Base-by-base conservation (phyloP, 768 basidiomycete species). In the Gautieria morchelliformis region DNA sequence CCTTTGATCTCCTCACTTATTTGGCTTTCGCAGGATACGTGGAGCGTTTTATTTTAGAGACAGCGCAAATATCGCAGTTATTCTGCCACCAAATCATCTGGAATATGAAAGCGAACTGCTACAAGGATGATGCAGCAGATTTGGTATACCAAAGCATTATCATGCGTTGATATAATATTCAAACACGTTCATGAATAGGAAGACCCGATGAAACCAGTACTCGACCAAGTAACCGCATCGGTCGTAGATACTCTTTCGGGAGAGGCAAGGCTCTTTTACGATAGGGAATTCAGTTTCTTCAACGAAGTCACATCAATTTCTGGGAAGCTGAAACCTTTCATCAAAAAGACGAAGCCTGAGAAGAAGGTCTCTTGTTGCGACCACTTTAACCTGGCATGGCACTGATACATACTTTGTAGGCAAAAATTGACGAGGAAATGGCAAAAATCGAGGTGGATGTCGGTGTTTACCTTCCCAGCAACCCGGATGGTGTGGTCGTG, bases 51-150 rank as follows among this genome's bases (percentile, higher is more conserved):
- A 91, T 98, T 63, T 93, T 93, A 62, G 94, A 98, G 73, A 96
- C 94, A 0, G 87, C 95, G 7, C 95, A 91, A 72, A 92, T 98
- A 53, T 98, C 95, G 1, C 94, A 95, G 68, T 71, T 93, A 22
- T 99, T 99, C 74, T 99, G 96, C 67, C 96, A 99, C 67, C 96
- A 99, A 73, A 98, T 98, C 61, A 91, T 99, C 60, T 99, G 96
- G 96, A 99, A 98, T 69, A 98, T 98, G 96, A 95, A 95, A 65
- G 96, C 96, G 5, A 99, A 99, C 65, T 93, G 89, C 60, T 96
- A 84, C 69, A 91, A 88, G 64, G 95, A 93, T 64, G 96, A 98
- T 65, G 74, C 77, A 7, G 91, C 83, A 14, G 93, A 94, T 68
- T 76, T 88, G 58, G 92, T 89, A 64, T 52, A 81, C 74, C 15